phyloP scores from a whole-genome alignment of 2,329 filamentous ascomycete species.

The Stemphylium beticola region DNA sequence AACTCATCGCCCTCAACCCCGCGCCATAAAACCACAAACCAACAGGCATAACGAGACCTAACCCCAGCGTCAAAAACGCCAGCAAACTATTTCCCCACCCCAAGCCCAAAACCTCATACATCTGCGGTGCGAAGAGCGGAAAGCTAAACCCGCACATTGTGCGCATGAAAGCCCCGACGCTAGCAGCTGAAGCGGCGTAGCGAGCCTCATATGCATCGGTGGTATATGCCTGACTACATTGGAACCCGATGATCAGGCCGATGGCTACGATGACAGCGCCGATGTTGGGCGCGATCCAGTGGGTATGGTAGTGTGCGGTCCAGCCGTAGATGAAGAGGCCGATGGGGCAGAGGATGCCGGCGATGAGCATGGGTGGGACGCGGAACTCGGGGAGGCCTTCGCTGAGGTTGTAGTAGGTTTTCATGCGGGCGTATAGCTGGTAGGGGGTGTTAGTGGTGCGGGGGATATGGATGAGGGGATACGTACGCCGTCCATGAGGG shows the following conservation, averaged over 20 bases:
- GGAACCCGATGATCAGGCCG: slow-evolving; percentile 60
- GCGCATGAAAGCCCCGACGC: slow-evolving; percentile 65
- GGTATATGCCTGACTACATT: slow-evolving; percentile 67
- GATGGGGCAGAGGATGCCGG: slow-evolving; percentile 57
- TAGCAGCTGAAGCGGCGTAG: slow-evolving; percentile 57
- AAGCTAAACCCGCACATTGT: slow-evolving; percentile 62
- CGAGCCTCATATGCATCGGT: slow-evolving; percentile 65
- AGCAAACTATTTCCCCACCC: slow-evolving; percentile 65
- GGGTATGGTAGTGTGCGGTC: slow-evolving; percentile 58
- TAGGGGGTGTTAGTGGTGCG: background rate
- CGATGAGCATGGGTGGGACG: slow-evolving; percentile 62
- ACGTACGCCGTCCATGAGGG: slow-evolving; percentile 53
- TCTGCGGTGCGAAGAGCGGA: slow-evolving; percentile 62
- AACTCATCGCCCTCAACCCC: slow-evolving; percentile 35
- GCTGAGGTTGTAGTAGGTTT: slow-evolving; percentile 28
- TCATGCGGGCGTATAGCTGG: slow-evolving; percentile 35
- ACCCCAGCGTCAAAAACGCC: slow-evolving; percentile 56
- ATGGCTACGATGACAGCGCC: slow-evolving; percentile 58
- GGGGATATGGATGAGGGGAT: background rate
- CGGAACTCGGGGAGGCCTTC: slow-evolving; percentile 52
- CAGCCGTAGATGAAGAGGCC: slow-evolving; percentile 62
- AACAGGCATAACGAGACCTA: slow-evolving; percentile 58
- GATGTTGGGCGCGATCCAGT: slow-evolving; percentile 63
- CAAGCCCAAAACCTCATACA: slow-evolving; percentile 64
- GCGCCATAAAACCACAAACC: slow-evolving; percentile 51